These are phyloP conservation scores for Penicillium cosmopolitanum DNA, from an alignment of 495 filamentous ascomycete species.

Conservation along the genomic window DNA sequence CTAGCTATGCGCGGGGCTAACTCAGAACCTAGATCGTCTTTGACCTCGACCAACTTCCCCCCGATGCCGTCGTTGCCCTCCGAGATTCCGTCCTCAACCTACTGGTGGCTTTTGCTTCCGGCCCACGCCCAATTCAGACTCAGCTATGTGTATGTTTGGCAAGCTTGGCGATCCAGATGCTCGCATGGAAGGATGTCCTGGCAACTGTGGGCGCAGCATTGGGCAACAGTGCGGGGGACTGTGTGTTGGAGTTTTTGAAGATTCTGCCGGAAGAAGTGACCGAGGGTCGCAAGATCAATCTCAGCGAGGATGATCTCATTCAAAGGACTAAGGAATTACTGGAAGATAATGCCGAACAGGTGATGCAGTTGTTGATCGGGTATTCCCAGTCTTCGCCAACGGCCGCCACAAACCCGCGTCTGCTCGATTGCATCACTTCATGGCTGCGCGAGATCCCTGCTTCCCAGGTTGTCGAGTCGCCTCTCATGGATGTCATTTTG, in stretches of 20 bases:
- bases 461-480: slow-evolving; percentile 79
- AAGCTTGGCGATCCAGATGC: slow-evolving; percentile 94
- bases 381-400: slow-evolving; percentile 84
- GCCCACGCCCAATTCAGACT: slow-evolving; percentile 88
- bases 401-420: slow-evolving; percentile 83
- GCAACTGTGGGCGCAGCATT: slow-evolving; percentile 75
- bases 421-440: slow-evolving; percentile 93
- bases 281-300: slow-evolving; percentile 97
- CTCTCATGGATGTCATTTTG: slow-evolving; percentile 79
- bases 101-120: slow-evolving; percentile 75
- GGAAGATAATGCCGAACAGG: slow-evolving; percentile 84
- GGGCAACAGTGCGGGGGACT: slow-evolving; percentile 76
- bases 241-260: slow-evolving; percentile 91
- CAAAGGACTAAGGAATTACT: slow-evolving; percentile 83
- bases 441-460: slow-evolving; percentile 93
- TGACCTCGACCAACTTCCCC: slow-evolving; percentile 83
- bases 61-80: slow-evolving; percentile 70
- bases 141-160: slow-evolving; percentile 95
- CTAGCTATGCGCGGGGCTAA: slow-evolving; percentile 27
- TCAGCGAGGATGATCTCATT: slow-evolving; percentile 92
- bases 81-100: slow-evolving; percentile 81
- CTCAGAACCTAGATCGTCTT: slow-evolving; percentile 67
- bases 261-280: slow-evolving; percentile 99
- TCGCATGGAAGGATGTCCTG: slow-evolving; percentile 92
- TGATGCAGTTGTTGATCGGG: slow-evolving; percentile 80